Percentiles rank a stretch among this genome's conserved stretches.
These are phyloP conservation scores for Solanum sejunctum DNA, from an alignment of 257 asterid species.

Conservation along the genomic window DNA sequence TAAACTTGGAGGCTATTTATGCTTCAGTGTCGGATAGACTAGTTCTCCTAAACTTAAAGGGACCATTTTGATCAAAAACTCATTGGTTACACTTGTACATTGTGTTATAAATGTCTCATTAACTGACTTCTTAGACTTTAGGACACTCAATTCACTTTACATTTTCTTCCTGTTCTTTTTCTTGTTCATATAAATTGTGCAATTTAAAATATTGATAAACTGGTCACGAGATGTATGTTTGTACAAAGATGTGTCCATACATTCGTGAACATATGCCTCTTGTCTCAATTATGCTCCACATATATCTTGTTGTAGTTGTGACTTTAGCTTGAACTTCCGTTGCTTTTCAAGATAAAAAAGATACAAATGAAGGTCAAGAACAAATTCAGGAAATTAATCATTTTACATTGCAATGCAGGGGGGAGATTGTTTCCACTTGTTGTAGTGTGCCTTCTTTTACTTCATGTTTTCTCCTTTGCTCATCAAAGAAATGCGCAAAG, in stretches of 20 bases:
- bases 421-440: slow-evolving; percentile 32
- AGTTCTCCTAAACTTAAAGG: background rate
- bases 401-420: slow-evolving; percentile 82
- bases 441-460: slow-evolving; percentile 46
- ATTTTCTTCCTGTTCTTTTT: background rate
- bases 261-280: background rate
- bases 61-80: background rate
- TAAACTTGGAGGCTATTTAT: background rate
- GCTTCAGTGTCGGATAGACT: background rate
- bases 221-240: background rate
- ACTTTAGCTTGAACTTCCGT: slow-evolving; percentile 31
- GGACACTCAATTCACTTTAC: background rate
- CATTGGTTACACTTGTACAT: background rate
- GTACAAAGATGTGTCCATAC: background rate
- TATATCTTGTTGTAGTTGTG: slow-evolving; percentile 5
- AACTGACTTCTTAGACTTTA: background rate
- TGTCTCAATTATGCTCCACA: background rate
- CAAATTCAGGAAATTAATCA: slow-evolving; percentile 55
- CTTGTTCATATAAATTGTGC: background rate
- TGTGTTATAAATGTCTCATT: background rate
- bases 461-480: slow-evolving; percentile 44
- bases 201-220: background rate
- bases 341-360: slow-evolving; percentile 29
- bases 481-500: slow-evolving; percentile 21
- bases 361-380: slow-evolving; percentile 55